phyloP scores from a whole-genome alignment of 306 rosid genomes.

The Prunus fruticosa region DNA sequence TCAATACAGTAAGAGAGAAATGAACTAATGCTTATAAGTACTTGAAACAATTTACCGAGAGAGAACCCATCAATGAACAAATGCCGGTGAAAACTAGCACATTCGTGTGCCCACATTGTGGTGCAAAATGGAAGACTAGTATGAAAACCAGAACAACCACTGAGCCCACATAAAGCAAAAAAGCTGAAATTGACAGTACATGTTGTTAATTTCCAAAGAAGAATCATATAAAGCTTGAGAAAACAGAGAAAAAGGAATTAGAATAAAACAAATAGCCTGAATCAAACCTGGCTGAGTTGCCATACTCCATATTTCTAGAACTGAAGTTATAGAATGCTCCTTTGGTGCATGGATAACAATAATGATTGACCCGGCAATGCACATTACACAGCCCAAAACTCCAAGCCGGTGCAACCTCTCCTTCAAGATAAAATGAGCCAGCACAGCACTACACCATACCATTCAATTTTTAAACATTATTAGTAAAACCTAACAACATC shows the following conservation, averaged over 20 bases:
- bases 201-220: conserved; percentile 18
- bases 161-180: conserved; percentile 63
- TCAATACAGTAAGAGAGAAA: conserved; percentile 4
- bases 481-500: conserved; percentile 6
- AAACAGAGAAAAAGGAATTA: background rate
- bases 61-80: conserved; percentile 92
- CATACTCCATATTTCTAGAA: conserved; percentile 73
- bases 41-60: conserved; percentile 51
- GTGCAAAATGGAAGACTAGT: conserved; percentile 70
- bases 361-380: conserved; percentile 70
- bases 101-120: conserved; percentile 72
- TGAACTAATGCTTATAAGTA: background rate
- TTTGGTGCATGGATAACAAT: conserved; percentile 76
- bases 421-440: conserved; percentile 79
- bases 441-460: conserved; percentile 57
- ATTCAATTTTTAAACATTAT: conserved; percentile 17
- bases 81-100: conserved; percentile 77
- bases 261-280: background rate
- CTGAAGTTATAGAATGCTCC: conserved; percentile 65
- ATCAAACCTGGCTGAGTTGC: conserved; percentile 85
- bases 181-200: conserved; percentile 50
- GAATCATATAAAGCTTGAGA: conserved; percentile 1
- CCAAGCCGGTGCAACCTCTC: conserved; percentile 74
- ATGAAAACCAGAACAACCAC: conserved; percentile 67
- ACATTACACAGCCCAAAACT: conserved; percentile 77